Evolutionary conservation across 2,329 filamentous ascomycete species (phyloP).

Genomic region (Colletotrichum karsti): DNA sequence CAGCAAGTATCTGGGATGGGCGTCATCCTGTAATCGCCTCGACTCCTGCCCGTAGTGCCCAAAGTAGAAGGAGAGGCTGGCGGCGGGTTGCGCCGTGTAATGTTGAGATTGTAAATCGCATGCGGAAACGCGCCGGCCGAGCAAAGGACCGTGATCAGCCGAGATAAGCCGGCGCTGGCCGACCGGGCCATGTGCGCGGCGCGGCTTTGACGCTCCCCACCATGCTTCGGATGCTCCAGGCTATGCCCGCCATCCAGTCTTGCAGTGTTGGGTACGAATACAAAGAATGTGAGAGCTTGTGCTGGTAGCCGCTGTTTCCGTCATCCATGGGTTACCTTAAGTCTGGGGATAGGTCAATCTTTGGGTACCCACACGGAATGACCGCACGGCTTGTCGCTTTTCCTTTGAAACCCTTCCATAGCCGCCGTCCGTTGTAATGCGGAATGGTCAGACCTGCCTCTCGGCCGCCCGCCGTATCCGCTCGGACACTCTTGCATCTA

Average conservation of each 20-base stretch:
- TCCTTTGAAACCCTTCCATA: slow-evolving; percentile 25
- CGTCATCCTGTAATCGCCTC: slow-evolving; percentile 3
- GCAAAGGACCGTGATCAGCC: slow-evolving; percentile 37
- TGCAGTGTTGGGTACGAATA: not conserved
- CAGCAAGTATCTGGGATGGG: not conserved
- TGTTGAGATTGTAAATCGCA: slow-evolving; percentile 16
- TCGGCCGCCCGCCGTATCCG: not conserved
- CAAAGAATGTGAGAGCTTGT: not conserved
- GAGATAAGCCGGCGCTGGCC: slow-evolving; percentile 51
- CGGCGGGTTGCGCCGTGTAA: slow-evolving; percentile 22
- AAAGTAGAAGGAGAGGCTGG: slow-evolving; percentile 30
- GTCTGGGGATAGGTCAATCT: not conserved
- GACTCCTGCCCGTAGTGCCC: slow-evolving; percentile 10
- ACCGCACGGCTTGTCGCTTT: not conserved
- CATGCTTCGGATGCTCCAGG: slow-evolving; percentile 25
- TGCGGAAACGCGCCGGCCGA: slow-evolving; percentile 32
- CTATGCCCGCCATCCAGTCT: slow-evolving; percentile 15
- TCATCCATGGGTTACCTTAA: not conserved
- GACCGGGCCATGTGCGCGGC: slow-evolving; percentile 34
- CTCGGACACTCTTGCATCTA: not conserved
- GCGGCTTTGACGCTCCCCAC: slow-evolving; percentile 19
- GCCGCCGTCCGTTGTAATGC: slow-evolving; percentile 25
- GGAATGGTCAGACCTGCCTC: slow-evolving; percentile 17
- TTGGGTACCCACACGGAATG: not conserved
- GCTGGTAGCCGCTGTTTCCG: slow-evolving; percentile 16